Conservation (phyloP, 1,284 basidiomycete genomes). For the Crucibulum parvulum region DNA sequence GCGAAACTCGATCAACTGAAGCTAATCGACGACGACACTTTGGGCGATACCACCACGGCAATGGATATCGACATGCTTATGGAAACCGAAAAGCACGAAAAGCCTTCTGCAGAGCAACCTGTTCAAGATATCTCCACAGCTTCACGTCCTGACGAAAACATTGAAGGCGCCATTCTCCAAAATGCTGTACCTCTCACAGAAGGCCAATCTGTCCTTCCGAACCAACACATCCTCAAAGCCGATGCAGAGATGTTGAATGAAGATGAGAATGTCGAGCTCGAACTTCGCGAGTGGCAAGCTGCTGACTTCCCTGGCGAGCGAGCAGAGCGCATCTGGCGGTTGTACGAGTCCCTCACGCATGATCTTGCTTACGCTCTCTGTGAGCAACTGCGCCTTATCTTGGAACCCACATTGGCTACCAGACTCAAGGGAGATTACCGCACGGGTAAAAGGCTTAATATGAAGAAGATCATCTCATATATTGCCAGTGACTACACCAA, state of each 20-base stretch:
- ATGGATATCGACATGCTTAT: conserved; percentile 56
- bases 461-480: conserved; percentile 99
- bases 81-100: conserved; percentile 32
- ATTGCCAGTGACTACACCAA: conserved; percentile 99
- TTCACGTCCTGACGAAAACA: conserved; percentile 36
- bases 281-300: conserved; percentile 70
- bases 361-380: conserved; percentile 92
- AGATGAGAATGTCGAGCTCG: conserved; percentile 60
- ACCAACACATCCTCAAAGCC: conserved; percentile 33
- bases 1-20: conserved; percentile 85
- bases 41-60: conserved; percentile 39
- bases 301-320: conserved; percentile 61
- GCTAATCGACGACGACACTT: conserved; percentile 67
- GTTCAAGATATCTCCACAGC: conserved; percentile 34
- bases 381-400: conserved; percentile 96
- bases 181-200: conserved; percentile 18
- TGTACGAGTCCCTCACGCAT: conserved; percentile 90
- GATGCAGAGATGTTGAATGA: conserved; percentile 47
- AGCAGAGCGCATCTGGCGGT: conserved; percentile 86
- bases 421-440: conserved; percentile 97
- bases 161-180: conserved; percentile 57
- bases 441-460: conserved; percentile 97
- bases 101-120: conserved; percentile 20
- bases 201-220: conserved; percentile 27
- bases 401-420: conserved; percentile 95